Conservation (phyloP, 768 basidiomycete species). For the Lentinula aciculospora region DNA sequence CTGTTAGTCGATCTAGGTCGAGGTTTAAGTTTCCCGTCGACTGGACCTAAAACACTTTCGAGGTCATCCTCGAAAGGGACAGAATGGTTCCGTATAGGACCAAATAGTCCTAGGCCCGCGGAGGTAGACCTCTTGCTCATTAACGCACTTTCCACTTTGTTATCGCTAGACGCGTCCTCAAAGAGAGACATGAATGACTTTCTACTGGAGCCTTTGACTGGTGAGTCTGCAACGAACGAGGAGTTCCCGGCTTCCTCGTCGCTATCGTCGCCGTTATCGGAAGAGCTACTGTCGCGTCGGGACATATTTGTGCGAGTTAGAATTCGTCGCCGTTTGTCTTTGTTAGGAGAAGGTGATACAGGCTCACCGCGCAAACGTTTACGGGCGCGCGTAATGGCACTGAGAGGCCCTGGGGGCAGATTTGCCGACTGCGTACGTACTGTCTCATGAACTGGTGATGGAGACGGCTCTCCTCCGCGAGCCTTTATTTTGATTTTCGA, state of each 20-base stretch:
- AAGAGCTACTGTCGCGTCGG: slow-evolving; percentile 21
- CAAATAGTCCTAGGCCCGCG: slow-evolving; percentile 11
- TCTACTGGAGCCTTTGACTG: slow-evolving; percentile 53
- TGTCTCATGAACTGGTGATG: slow-evolving; percentile 30
- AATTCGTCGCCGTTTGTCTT: slow-evolving; percentile 65
- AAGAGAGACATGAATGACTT: slow-evolving; percentile 68
- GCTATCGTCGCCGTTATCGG: slow-evolving; percentile 28
- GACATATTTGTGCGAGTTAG: slow-evolving; percentile 32
- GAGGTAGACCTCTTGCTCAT: slow-evolving; percentile 6
- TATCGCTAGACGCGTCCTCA: slow-evolving; percentile 31
- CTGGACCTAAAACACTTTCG: slow-evolving; percentile 3
- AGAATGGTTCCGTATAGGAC: neutral
- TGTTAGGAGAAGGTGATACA: slow-evolving; percentile 77
- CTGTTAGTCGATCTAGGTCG: slow-evolving; percentile 6
- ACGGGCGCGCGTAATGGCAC: slow-evolving; percentile 61
- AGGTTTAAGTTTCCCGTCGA: neutral
- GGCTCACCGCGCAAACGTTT: slow-evolving; percentile 80
- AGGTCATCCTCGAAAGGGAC: slow-evolving; percentile 4
- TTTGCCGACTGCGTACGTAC: slow-evolving; percentile 14
- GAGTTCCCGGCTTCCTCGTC: slow-evolving; percentile 27
- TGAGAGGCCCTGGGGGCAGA: slow-evolving; percentile 24
- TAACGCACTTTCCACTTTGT: slow-evolving; percentile 4
- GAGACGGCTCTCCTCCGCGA: slow-evolving; percentile 19
- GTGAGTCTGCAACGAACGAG: slow-evolving; percentile 66
- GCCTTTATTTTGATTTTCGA: slow-evolving; percentile 25